Evolutionary conservation across 2,329 filamentous ascomycete species (phyloP).

Genomic region (Aspergillus ruber): DNA sequence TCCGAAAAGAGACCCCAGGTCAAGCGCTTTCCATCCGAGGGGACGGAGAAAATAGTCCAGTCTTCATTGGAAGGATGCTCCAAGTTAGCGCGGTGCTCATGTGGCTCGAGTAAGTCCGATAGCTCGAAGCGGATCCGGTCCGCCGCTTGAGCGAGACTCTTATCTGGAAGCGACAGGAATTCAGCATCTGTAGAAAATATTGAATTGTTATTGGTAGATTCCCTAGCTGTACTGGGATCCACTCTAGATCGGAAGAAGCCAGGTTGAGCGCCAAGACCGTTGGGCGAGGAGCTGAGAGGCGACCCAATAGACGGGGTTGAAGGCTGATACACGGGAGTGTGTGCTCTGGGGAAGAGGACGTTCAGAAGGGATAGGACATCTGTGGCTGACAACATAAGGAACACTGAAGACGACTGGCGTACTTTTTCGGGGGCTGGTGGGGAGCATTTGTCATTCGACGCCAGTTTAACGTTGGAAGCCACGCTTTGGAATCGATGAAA

Average conservation of each 20-base stretch:
- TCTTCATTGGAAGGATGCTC: conserved; percentile 74
- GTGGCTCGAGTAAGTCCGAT: conserved; percentile 31
- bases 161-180: conserved; percentile 19
- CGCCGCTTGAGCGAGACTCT: conserved; percentile 25
- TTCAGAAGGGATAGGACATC: conserved; percentile 77
- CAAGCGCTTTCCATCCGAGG: conserved; percentile 62
- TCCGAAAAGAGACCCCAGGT: conserved; percentile 60
- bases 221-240: conserved; percentile 17
- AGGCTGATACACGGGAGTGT: conserved; percentile 19
- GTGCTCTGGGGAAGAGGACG: conserved; percentile 62
- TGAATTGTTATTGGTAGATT: conserved; percentile 18
- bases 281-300: conserved; percentile 11
- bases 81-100: conserved; percentile 46
- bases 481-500: conserved; percentile 22
- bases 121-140: conserved; percentile 38
- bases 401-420: conserved; percentile 44
- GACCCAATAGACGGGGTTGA: conserved; percentile 21
- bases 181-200: conserved; percentile 27
- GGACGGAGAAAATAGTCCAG: conserved; percentile 77
- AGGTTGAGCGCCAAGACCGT: conserved; percentile 19
- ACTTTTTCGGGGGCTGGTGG: conserved; percentile 43
- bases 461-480: conserved; percentile 1
- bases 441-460: conserved; percentile 2
- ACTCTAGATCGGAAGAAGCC: conserved; percentile 27
- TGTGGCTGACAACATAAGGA: conserved; percentile 69